Conservation (phyloP, 345 rosid genomes). For the Euphorbia pulcherrima region DNA sequence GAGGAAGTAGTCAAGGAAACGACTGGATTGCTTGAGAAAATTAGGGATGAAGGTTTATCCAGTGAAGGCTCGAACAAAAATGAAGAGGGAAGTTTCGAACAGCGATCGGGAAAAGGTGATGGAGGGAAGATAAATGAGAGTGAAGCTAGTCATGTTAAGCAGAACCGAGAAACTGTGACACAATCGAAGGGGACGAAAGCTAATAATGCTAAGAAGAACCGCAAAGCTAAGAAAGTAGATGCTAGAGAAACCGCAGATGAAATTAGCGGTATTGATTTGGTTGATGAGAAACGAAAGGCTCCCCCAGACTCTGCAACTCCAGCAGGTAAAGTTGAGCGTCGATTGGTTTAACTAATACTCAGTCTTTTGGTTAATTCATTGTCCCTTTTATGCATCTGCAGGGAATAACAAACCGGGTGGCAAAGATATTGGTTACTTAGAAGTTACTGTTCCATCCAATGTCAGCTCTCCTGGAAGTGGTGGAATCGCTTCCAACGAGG, state of each 20-base stretch:
- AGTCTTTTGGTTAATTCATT: background rate
- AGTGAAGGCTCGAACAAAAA: background rate
- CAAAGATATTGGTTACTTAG: constrained; percentile 6
- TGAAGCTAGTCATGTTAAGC: no score
- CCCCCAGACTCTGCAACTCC: constrained; percentile 2
- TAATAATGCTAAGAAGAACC: constrained; percentile 1
- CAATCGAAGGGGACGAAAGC: background rate
- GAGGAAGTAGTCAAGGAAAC: constrained; percentile 39
- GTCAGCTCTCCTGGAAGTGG: background rate
- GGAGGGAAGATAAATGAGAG: background rate
- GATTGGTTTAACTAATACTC: background rate
- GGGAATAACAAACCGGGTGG: constrained; percentile 20
- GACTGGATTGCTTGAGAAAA: constrained; percentile 39
- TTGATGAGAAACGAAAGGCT: constrained; percentile 14
- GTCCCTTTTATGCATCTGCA: constrained; percentile 10
- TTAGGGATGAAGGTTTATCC: constrained; percentile 36
- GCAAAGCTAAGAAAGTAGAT: constrained; percentile 14
- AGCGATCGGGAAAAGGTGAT: background rate
- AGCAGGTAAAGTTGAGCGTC: constrained; percentile 21
- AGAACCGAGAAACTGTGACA: background rate
- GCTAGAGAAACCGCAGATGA: constrained; percentile 25
- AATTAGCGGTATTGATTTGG: constrained; percentile 16
- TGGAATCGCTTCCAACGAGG: constrained; percentile 25
- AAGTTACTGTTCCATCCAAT: constrained; percentile 19
- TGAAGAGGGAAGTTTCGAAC: background rate